phyloP scores from a whole-genome alignment of 2,329 filamentous ascomycete species.

The Hypoxylon sp. region DNA sequence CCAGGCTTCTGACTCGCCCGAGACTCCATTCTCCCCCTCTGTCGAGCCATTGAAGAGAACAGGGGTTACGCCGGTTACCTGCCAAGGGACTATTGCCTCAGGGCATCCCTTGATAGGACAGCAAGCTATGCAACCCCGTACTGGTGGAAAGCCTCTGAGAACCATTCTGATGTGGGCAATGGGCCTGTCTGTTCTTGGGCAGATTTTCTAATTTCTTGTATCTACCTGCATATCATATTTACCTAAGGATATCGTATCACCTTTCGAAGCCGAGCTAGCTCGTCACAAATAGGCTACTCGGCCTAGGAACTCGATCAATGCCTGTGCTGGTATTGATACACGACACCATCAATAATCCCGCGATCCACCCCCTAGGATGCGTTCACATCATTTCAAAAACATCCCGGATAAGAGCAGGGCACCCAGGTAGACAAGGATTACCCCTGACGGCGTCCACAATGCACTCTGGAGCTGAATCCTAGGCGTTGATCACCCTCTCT shows the following conservation, averaged over 20 bases:
- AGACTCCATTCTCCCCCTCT: conserved; percentile 37
- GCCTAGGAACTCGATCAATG: conserved; percentile 37
- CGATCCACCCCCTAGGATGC: conserved; percentile 36
- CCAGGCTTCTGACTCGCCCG: conserved; percentile 29
- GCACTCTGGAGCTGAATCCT: conserved; percentile 50
- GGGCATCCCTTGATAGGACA: conserved; percentile 32
- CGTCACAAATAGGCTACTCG: conserved; percentile 35
- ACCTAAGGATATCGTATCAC: conserved; percentile 41
- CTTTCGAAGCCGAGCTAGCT: conserved; percentile 37
- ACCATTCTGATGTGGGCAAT: conserved; percentile 37
- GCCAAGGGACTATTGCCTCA: conserved; percentile 40
- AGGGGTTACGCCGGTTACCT: conserved; percentile 19
- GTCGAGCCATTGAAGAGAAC: conserved; percentile 33
- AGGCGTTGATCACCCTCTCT: conserved; percentile 60
- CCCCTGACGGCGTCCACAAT: conserved; percentile 44
- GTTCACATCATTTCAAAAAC: conserved; percentile 42
- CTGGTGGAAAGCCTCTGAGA: conserved; percentile 44
- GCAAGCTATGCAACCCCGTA: conserved; percentile 27
- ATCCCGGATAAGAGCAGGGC: conserved; percentile 42
- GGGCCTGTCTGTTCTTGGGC: conserved; percentile 19
- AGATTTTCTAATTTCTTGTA: not conserved
- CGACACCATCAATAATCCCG: conserved; percentile 32
- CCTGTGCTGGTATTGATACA: conserved; percentile 37
- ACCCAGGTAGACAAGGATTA: conserved; percentile 44
- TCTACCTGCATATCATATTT: not conserved